These are phyloP conservation scores for Lentinula boryana DNA, from an alignment of 768 basidiomycete species.

Conservation along the genomic window DNA sequence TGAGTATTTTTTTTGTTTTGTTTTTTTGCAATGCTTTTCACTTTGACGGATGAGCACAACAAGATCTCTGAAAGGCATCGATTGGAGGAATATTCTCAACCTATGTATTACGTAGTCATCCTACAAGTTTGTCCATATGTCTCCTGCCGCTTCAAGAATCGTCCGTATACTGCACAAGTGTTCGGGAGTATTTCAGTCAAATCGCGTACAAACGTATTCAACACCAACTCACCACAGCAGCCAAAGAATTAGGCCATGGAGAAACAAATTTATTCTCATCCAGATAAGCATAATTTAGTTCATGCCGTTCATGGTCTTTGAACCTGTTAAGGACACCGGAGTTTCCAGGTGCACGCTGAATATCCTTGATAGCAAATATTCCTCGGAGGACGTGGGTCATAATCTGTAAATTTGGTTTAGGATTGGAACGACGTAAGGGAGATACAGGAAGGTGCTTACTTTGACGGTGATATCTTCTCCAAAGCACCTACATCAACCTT, in stretches of 20 bases:
- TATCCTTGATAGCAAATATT: conserved; percentile 49
- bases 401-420: conserved; percentile 27
- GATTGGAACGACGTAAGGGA: not conserved
- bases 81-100: no score
- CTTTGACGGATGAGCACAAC: no score
- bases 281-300: conserved; percentile 52
- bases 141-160: not conserved
- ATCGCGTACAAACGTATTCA: no score
- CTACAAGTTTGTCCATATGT: no score
- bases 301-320: conserved; percentile 38
- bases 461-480: conserved; percentile 53
- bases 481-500: conserved; percentile 21
- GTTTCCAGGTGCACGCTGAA: conserved; percentile 62
- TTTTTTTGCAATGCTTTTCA: no score
- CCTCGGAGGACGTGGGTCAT: conserved; percentile 59
- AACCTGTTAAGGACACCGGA: conserved; percentile 64
- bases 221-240: conserved; percentile 39
- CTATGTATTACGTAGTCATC: no score
- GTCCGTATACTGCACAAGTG: not conserved
- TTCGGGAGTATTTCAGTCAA: no score
- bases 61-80: no score
- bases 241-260: conserved; percentile 67
- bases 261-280: conserved; percentile 38
- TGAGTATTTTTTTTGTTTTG: no score
- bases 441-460: conserved; percentile 21